Evolutionary conservation across 805 yeast genomes (phyloP), one percentile per base, ranked within the genome.

Genomic region (Teunomyces tritomae): DNA sequence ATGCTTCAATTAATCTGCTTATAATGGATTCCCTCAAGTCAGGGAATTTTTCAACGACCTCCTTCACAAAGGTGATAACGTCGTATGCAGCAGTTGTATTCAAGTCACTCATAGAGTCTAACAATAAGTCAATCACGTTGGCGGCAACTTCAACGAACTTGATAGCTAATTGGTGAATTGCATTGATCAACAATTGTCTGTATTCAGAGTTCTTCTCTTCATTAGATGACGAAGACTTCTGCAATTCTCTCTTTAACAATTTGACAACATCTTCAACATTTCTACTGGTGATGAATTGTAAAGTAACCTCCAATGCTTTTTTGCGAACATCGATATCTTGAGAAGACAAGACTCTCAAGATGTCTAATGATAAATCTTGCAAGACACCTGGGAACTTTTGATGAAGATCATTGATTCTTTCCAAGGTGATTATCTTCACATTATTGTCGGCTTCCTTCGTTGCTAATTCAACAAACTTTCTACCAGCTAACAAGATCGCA

Each of bases 261-360:
- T 90, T 89, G 54, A 94, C 87, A 32, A 92, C 96, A 61, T 89
- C 96, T 61, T 90, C 97, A 45, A 90, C 96, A 57, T 92, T 92
- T 73, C 96, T 87, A 57, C 85, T 80, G 35, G 95, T 77, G 42
- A 90, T 84, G 61, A 94, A 77, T 52, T 83, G 78, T 61, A 94
- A 74, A n/a, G 96, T 81, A 44, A 92, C 87, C 48, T 84, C 85
- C 52, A 95, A 77, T 4, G 96, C 96, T 68, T 87, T 88, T 55
- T 82, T 79, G 63, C 96, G 89, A 47, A 94, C 97, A 57, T 87
- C 97, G 51, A 91, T 64, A 59, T 94, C 97, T 54, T 90, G 96
- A 3, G 95, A 78, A n/a, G 88, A 77, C 55, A 94, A 76, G 32
- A 91, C 87, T 58, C 95, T 82, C 63, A 94, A 76, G 45, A 95